phyloP scores from a whole-genome alignment of 2,329 filamentous ascomycete genomes.

The Xylaria sp. region DNA sequence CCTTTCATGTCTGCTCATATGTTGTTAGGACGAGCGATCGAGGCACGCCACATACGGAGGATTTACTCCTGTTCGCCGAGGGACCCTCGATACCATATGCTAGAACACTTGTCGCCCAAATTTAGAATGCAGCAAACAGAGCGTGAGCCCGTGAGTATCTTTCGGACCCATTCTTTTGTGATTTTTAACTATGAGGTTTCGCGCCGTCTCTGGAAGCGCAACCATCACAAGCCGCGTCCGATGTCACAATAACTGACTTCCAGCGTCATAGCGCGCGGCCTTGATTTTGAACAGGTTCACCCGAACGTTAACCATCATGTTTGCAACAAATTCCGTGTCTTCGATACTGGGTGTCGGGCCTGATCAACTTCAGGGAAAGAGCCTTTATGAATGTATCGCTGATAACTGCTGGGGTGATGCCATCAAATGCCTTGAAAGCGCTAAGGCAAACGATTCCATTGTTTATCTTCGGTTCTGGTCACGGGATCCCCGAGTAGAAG shows the following conservation, averaged over 20 bases:
- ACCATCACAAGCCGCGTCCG: too few species aligned
- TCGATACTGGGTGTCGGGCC: conserved; percentile 77
- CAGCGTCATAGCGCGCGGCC: too few species aligned
- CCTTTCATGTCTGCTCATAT: conserved; percentile 6
- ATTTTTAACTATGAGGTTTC: too few species aligned
- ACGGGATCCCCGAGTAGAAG: conserved; percentile 70
- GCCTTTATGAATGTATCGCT: conserved; percentile 87
- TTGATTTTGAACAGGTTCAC: conserved; percentile 88
- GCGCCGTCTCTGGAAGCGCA: too few species aligned
- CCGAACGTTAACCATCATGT: conserved; percentile 82
- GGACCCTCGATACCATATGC: conserved; percentile 88
- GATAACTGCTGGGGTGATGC: conserved; percentile 78
- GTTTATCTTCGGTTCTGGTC: conserved; percentile 88
- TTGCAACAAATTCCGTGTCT: conserved; percentile 76
- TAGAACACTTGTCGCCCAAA: conserved; percentile 82
- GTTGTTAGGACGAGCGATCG: conserved; percentile 70
- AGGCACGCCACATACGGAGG: conserved; percentile 78
- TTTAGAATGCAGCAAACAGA: conserved; percentile 68
- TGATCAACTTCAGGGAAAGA: conserved; percentile 72
- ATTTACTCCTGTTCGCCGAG: conserved; percentile 81
- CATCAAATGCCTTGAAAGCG: conserved; percentile 78
- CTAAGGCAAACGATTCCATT: conserved; percentile 89
- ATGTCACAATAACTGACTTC: too few species aligned
- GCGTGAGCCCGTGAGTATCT: conserved; percentile 81
- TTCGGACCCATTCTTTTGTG: too few species aligned